Evolutionary conservation across 2,329 filamentous ascomycete species (phyloP).

Genomic region (Hypoxylon sp.): DNA sequence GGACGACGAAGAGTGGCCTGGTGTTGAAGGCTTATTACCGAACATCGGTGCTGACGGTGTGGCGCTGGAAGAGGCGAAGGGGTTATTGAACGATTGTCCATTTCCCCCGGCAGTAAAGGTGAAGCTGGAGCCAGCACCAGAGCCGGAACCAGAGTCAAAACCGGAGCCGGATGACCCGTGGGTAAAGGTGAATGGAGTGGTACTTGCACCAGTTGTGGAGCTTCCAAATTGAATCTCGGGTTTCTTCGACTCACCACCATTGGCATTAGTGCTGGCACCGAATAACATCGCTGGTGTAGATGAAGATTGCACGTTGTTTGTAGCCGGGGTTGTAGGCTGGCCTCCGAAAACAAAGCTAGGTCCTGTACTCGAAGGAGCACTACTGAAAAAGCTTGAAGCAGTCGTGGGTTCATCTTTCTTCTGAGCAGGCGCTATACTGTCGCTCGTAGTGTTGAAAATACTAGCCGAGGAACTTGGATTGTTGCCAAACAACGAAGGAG

Average conservation of each 20-base stretch:
- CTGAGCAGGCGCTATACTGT: slow-evolving; percentile 22
- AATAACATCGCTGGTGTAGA: slow-evolving; percentile 43
- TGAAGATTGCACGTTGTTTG: slow-evolving; percentile 25
- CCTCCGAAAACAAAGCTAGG: slow-evolving; percentile 47
- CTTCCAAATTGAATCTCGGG: slow-evolving; percentile 52
- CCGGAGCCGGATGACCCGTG: slow-evolving; percentile 43
- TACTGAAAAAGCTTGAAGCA: slow-evolving; percentile 43
- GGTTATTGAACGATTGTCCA: slow-evolving; percentile 55
- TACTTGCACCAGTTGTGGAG: slow-evolving; percentile 33
- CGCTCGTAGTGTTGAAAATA: slow-evolving; percentile 22
- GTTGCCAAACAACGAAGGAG: slow-evolving; percentile 47
- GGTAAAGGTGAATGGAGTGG: slow-evolving; percentile 49
- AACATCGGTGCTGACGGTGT: slow-evolving; percentile 45
- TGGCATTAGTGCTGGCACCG: slow-evolving; percentile 35
- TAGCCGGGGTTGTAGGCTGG: slow-evolving; percentile 27
- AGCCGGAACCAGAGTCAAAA: too few relatives aligned
- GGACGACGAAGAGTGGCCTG: slow-evolving; percentile 43
- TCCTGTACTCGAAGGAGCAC: slow-evolving; percentile 20
- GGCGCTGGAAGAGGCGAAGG: slow-evolving; percentile 47
- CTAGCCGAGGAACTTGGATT: slow-evolving; percentile 28
- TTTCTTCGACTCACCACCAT: slow-evolving; percentile 34
- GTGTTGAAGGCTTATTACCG: slow-evolving; percentile 39
- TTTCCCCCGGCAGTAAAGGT: slow-evolving; percentile 58
- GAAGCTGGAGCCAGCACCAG: slow-evolving; percentile 49
- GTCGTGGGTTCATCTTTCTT: slow-evolving; percentile 45